Percentiles rank a stretch among this genome's conserved stretches.
Conservation (phyloP, 352 stramenopile species). For the Pseudoperonospora humuli region DNA sequence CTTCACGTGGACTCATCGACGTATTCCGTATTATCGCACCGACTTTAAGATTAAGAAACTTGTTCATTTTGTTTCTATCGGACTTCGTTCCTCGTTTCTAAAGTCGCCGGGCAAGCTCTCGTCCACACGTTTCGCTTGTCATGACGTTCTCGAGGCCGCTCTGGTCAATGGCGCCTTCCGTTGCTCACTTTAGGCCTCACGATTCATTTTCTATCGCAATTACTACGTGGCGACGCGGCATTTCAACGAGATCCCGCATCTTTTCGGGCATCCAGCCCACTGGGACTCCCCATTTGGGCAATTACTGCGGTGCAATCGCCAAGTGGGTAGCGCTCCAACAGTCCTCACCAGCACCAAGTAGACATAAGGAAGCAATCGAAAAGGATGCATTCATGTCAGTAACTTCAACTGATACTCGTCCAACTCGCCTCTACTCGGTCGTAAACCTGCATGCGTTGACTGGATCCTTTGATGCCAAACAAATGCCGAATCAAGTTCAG, state of each 20-base stretch:
- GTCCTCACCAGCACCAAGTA: slow-evolving; percentile 5
- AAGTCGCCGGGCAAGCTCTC: slow-evolving; percentile 2
- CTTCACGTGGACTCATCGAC: too few species aligned
- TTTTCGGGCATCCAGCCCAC: slow-evolving; percentile 98
- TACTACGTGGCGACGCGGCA: not conserved
- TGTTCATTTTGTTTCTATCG: not conserved
- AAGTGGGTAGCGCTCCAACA: slow-evolving; percentile 96
- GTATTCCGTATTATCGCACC: too few species aligned
- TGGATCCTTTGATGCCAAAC: slow-evolving; percentile 88
- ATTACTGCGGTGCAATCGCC: slow-evolving; percentile 97
- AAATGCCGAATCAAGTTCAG: slow-evolving; percentile 85
- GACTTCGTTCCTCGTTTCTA: not conserved
- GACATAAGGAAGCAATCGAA: slow-evolving; percentile 5
- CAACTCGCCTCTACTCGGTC: slow-evolving; percentile 60
- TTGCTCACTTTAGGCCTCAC: not conserved
- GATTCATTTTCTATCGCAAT: not conserved
- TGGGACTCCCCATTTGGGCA: slow-evolving; percentile 96
- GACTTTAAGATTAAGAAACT: too few species aligned
- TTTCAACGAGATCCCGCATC: slow-evolving; percentile 39
- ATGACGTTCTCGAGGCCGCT: slow-evolving; percentile 13
- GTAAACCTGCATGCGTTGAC: slow-evolving; percentile 99
- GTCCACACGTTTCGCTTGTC: slow-evolving; percentile 4
- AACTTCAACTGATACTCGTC: slow-evolving; percentile 8
- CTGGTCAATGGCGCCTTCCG: not conserved
- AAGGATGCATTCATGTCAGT: slow-evolving; percentile 12